phyloP scores from a whole-genome alignment of 345 rosid genomes.

The Ricinus communis region DNA sequence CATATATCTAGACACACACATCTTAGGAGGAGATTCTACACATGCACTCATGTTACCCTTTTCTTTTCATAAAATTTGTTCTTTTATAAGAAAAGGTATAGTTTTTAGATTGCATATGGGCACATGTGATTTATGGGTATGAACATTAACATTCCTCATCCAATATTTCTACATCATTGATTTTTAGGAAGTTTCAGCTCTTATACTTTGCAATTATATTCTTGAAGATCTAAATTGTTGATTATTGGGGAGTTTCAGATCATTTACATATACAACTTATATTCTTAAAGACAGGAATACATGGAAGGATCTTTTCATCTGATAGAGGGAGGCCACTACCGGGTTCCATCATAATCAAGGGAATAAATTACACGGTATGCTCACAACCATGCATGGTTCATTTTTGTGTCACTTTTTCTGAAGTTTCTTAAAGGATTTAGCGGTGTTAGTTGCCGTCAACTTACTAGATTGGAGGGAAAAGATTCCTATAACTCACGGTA shows the following conservation, averaged over 20 bases:
- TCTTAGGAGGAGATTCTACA: background rate
- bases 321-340: conserved; percentile 76
- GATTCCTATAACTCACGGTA: too few relatives aligned
- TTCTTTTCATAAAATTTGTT: background rate
- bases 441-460: too few relatives aligned
- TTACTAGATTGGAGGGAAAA: too few relatives aligned
- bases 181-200: conserved; percentile 2
- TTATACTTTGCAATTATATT: conserved; percentile 16
- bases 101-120: background rate
- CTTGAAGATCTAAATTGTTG: conserved; percentile 32
- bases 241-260: background rate
- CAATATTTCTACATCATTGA: background rate
- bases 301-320: conserved; percentile 82
- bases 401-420: background rate
- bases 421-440: background rate
- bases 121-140: background rate
- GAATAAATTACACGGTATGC: conserved; percentile 76
- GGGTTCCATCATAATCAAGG: conserved; percentile 58
- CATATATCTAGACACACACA: background rate
- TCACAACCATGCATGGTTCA: background rate
- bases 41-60: background rate
- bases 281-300: conserved; percentile 71
- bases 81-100: background rate
- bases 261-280: conserved; percentile 17
- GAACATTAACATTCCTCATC: background rate